phyloP scores from a whole-genome alignment of 225 moss, liverwort and hornwort genomes.

The Polytrichum formosum region DNA sequence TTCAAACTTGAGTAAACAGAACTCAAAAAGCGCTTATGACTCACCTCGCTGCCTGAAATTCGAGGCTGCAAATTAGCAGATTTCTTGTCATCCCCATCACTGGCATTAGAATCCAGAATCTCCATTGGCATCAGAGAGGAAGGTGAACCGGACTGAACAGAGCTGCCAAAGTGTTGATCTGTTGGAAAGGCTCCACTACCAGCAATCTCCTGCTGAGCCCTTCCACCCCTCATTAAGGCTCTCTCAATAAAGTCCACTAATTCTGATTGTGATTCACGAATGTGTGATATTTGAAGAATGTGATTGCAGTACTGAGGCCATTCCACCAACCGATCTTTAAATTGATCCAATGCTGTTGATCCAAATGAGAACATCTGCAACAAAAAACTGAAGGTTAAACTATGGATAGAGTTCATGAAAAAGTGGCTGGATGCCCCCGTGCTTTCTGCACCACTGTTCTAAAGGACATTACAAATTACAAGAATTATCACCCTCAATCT shows the following conservation, averaged over 20 bases:
- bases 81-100: conserved; percentile 37
- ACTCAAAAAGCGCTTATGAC: conserved; percentile 19
- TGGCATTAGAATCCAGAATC: conserved; percentile 33
- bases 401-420: too few relatives aligned
- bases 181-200: conserved; percentile 40
- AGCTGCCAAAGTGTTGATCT: conserved; percentile 40
- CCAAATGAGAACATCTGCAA: conserved; percentile 93
- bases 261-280: conserved; percentile 70
- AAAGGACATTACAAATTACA: too few relatives aligned
- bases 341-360: conserved; percentile 79
- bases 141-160: conserved; percentile 28
- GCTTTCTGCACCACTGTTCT: too few relatives aligned
- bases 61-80: conserved; percentile 29
- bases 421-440: too few relatives aligned
- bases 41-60: conserved; percentile 38
- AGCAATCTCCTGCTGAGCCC: conserved; percentile 38
- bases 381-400: background rate
- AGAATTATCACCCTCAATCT: too few relatives aligned
- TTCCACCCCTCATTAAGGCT: conserved; percentile 53
- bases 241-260: conserved; percentile 70
- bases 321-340: conserved; percentile 84
- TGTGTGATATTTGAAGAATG: conserved; percentile 86
- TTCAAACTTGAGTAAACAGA: background rate
- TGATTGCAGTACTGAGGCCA: conserved; percentile 98
- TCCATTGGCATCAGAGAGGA: conserved; percentile 43